phyloP scores from a whole-genome alignment of 2,329 filamentous ascomycete species.

The Xylaria sp. region DNA sequence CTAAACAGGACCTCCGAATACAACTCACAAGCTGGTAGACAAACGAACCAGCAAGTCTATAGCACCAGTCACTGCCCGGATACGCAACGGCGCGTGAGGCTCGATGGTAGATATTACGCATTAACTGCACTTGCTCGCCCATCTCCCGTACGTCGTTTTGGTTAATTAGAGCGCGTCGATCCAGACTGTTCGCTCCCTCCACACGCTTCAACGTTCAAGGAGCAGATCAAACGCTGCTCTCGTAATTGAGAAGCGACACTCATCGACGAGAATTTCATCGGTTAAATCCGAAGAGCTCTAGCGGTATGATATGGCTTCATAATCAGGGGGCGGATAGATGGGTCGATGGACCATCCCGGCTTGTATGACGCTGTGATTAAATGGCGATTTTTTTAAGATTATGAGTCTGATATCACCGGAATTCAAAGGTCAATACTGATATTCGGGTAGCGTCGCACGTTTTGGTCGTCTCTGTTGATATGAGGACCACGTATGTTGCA shows the following conservation, averaged over 20 bases:
- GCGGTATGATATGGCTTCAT: constrained; percentile 38
- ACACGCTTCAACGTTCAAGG: constrained; percentile 31
- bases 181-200: constrained; percentile 34
- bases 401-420: constrained; percentile 47
- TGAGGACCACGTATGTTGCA: constrained; percentile 33
- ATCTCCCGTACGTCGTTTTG: constrained; percentile 35
- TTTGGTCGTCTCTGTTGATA: constrained; percentile 27
- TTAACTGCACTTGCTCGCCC: constrained; percentile 32
- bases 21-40: constrained; percentile 25
- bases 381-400: constrained; percentile 27
- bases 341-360: constrained; percentile 26
- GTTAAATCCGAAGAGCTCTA: constrained; percentile 32
- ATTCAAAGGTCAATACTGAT: constrained; percentile 35
- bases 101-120: constrained; percentile 33
- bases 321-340: constrained; percentile 27
- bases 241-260: constrained; percentile 33
- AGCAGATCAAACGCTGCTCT: constrained; percentile 34
- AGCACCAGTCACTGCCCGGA: constrained; percentile 24
- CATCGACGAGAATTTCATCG: constrained; percentile 33
- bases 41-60: constrained; percentile 22
- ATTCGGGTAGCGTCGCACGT: constrained; percentile 22
- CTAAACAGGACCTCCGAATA: no score
- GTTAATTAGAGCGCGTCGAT: constrained; percentile 38
- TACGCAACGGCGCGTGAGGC: constrained; percentile 34
- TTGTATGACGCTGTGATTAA: constrained; percentile 27